A percentile compares a stretch with the other conserved stretches of the same genome.
These are phyloP conservation scores for Dillenia suffruticosa DNA, from an alignment of 164 flowering plant genomes.

Conservation along the genomic window DNA sequence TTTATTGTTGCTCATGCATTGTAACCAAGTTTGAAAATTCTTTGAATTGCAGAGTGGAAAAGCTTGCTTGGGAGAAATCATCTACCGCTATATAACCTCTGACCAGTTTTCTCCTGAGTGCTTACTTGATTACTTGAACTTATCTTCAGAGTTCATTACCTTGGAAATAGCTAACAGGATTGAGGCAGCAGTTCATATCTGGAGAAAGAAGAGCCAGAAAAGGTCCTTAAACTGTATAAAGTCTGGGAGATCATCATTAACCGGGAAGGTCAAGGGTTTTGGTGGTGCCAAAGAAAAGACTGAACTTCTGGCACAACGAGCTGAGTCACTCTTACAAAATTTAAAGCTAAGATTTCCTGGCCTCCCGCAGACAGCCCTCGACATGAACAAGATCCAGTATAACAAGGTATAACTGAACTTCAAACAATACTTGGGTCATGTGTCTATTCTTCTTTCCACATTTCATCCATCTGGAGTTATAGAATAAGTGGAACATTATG, in stretches of 20 bases:
- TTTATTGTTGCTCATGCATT: too few species aligned
- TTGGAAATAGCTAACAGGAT: conserved; percentile 64
- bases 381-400: conserved; percentile 74
- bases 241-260: conserved; percentile 44
- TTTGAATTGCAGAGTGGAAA: conserved; percentile 49
- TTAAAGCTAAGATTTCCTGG: conserved; percentile 65
- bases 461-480: too few species aligned
- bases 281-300: conserved; percentile 38
- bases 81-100: conserved; percentile 56
- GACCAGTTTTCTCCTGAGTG: conserved; percentile 64
- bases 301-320: conserved; percentile 47
- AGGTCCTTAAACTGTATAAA: conserved; percentile 22
- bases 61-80: conserved; percentile 65
- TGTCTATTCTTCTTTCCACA: too few species aligned
- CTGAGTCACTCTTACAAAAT: conserved; percentile 60
- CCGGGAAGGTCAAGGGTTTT: conserved; percentile 57
- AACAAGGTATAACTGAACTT: conserved; percentile 47
- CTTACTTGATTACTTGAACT: conserved; percentile 57
- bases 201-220: conserved; percentile 47
- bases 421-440: neutral
- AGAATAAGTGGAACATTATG: too few species aligned
- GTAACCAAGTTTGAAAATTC: too few species aligned
- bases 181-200: conserved; percentile 65
- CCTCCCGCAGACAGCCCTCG: conserved; percentile 69
- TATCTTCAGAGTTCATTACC: conserved; percentile 60